Percentiles rank a stretch among this genome's conserved stretches.
These are phyloP conservation scores for Trichosanthes truncata DNA, from an alignment of 306 rosid species.

Conservation along the genomic window DNA sequence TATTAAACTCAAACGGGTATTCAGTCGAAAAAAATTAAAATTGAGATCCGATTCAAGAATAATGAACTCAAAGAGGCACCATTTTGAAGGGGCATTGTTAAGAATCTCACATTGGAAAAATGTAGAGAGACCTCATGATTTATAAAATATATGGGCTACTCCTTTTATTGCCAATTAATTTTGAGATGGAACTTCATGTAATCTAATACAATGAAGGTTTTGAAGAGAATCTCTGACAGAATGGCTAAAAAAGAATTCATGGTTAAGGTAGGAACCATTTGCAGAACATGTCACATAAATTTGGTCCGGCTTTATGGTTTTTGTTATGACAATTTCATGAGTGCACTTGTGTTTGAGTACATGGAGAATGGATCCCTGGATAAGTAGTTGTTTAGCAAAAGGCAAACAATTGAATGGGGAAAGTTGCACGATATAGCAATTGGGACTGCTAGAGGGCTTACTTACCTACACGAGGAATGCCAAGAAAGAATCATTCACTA, in stretches of 20 bases:
- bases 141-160: no score
- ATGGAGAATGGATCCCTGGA: constrained; percentile 41
- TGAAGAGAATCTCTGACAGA: constrained; percentile 18
- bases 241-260: constrained; percentile 31
- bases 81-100: no score
- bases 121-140: no score
- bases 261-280: constrained; percentile 28
- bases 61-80: no score
- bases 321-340: constrained; percentile 27
- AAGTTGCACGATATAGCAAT: constrained; percentile 39
- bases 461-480: constrained; percentile 41
- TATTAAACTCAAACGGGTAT: no score
- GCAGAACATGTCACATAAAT: constrained; percentile 33
- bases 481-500: constrained; percentile 41
- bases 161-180: no score
- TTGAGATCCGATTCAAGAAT: no score
- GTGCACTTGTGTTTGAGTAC: constrained; percentile 40
- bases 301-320: constrained; percentile 34
- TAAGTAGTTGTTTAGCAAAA: constrained; percentile 21
- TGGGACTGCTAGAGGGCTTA: constrained; percentile 38
- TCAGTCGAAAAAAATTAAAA: no score
- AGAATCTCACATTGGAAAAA: no score
- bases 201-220: no score
- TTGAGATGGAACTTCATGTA: no score
- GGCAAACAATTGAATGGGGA: constrained; percentile 16